A percentile compares a stretch with the other conserved stretches of the same genome.
Conservation (phyloP, 1,284 basidiomycete species). For the Xanthoconium separans region DNA sequence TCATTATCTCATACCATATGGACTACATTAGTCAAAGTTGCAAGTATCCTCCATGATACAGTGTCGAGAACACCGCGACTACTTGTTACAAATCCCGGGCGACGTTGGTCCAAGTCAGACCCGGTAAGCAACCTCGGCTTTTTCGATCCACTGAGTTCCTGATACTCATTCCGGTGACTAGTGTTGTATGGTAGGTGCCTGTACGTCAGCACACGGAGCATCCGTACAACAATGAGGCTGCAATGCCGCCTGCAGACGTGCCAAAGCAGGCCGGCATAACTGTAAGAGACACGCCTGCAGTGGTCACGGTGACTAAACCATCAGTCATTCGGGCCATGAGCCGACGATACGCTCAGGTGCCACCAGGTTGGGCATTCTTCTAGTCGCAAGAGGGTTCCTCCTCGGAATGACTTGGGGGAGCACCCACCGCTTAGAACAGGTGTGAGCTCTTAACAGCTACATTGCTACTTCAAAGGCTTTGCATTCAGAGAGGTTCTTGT, state of each 20-base stretch:
- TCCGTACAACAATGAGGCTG: neutral
- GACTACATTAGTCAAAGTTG: too few species aligned
- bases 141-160: neutral
- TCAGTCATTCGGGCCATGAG: too few species aligned
- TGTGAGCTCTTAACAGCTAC: neutral
- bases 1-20: too few species aligned
- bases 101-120: too few species aligned
- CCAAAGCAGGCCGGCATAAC: neutral
- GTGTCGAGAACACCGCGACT: too few species aligned
- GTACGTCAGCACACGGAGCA: too few species aligned
- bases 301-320: constrained; percentile 1
- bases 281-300: too few species aligned
- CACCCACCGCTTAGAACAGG: too few species aligned
- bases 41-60: too few species aligned
- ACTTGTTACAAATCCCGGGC: too few species aligned
- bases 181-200: too few species aligned
- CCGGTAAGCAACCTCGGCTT: neutral
- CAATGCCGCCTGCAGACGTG: constrained; percentile 2
- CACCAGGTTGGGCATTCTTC: neutral
- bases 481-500: constrained; percentile 5
- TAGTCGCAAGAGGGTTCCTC: neutral
- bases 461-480: constrained; percentile 1
- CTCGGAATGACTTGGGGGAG: neutral
- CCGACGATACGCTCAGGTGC: neutral
- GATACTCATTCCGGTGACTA: neutral